A percentile compares a stretch with the other conserved stretches of the same genome.
These are phyloP conservation scores for Starmerella floricola DNA, from an alignment of 805 yeast genomes.

Conservation along the genomic window DNA sequence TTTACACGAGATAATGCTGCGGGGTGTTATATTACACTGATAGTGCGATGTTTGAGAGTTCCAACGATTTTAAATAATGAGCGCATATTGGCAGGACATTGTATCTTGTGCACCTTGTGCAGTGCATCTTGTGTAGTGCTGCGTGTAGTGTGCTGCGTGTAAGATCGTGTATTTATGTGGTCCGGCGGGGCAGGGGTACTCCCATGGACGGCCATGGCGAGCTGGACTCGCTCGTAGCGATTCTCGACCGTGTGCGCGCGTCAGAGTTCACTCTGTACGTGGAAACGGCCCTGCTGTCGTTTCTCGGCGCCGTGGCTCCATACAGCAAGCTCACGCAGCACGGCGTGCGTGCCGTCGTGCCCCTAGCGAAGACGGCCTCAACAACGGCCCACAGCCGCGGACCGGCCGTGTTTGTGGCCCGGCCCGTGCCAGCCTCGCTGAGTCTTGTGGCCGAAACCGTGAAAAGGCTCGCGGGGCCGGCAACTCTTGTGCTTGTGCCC, in stretches of 20 bases:
- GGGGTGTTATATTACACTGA: too few relatives aligned
- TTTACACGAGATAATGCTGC: too few relatives aligned
- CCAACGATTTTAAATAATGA: too few relatives aligned
- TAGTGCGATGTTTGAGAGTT: too few relatives aligned
- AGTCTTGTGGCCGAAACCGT: conserved; percentile 8
- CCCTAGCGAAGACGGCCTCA: conserved; percentile 30
- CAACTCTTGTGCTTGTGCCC: conserved; percentile 10
- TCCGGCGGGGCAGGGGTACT: not conserved
- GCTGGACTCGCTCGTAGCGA: conserved; percentile 16
- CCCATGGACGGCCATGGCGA: conserved; percentile 5
- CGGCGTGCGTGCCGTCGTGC: conserved; percentile 40
- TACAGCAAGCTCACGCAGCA: conserved; percentile 41
- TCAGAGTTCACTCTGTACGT: conserved; percentile 28
- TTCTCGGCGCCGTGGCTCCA: conserved; percentile 44
- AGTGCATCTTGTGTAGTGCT: too few relatives aligned
- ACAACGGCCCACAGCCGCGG: not conserved
- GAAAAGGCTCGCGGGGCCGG: not conserved
- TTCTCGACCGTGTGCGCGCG: conserved; percentile 16
- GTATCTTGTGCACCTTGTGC: too few relatives aligned
- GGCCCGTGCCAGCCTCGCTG: conserved; percentile 19
- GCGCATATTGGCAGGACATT: too few relatives aligned
- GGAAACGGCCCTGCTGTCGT: conserved; percentile 38
- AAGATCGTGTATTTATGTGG: too few relatives aligned
- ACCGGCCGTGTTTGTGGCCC: conserved; percentile 22
- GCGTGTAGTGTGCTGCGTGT: too few relatives aligned